These are phyloP conservation scores for Botryotinia convoluta DNA, from an alignment of 2,329 filamentous ascomycete species.

Conservation along the genomic window DNA sequence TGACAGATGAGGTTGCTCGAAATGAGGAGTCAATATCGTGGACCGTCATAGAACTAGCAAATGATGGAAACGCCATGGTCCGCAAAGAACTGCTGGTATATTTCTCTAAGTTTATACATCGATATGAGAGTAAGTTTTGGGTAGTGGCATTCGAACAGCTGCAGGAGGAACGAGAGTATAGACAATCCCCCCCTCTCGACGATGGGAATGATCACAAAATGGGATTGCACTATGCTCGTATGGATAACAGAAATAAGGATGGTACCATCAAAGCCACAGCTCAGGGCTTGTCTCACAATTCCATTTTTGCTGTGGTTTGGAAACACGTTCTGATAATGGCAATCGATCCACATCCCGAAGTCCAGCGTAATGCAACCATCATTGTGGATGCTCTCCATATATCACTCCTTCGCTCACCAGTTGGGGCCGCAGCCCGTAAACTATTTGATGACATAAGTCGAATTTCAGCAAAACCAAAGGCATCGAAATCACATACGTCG, in stretches of 20 bases:
- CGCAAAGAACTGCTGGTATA: constrained; percentile 92
- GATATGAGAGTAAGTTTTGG: constrained; percentile 89
- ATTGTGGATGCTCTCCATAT: constrained; percentile 85
- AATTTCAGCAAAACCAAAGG: constrained; percentile 48
- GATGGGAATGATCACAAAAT: constrained; percentile 59
- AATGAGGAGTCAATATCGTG: constrained; percentile 90
- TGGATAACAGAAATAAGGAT: constrained; percentile 54
- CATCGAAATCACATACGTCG: constrained; percentile 35
- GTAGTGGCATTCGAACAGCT: constrained; percentile 91
- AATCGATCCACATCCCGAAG: constrained; percentile 91
- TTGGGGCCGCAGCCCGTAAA: constrained; percentile 66
- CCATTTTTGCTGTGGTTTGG: constrained; percentile 91
- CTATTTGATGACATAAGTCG: constrained; percentile 72
- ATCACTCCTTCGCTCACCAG: constrained; percentile 71
- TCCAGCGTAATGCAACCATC: constrained; percentile 79
- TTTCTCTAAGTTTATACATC: constrained; percentile 84
- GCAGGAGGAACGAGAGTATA: constrained; percentile 73
- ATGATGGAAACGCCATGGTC: constrained; percentile 91
- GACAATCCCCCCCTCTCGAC: constrained; percentile 54
- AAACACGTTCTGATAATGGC: constrained; percentile 87
- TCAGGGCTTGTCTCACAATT: constrained; percentile 73
- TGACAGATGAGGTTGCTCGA: constrained; percentile 85
- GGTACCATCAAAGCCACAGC: constrained; percentile 56
- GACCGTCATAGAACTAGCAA: constrained; percentile 85
- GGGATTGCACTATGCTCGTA: constrained; percentile 60